These are phyloP conservation scores for Cercospora brassicicola DNA, from an alignment of 2,329 filamentous ascomycete species.

Conservation along the genomic window DNA sequence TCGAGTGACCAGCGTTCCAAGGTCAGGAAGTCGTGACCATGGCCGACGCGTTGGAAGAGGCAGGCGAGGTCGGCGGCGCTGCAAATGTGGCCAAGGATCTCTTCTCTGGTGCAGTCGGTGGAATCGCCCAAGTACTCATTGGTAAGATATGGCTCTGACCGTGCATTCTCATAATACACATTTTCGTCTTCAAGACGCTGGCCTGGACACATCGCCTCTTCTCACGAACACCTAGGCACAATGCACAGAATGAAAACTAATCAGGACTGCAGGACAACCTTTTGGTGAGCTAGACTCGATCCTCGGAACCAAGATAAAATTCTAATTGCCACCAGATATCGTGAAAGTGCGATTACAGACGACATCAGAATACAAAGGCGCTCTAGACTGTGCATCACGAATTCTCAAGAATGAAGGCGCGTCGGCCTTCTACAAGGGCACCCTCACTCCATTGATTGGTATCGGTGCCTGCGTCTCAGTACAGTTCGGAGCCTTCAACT, in stretches of 20 bases:
- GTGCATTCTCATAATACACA: not conserved
- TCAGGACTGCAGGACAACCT: conserved; percentile 56
- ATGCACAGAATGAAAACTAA: not conserved
- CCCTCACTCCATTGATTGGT: conserved; percentile 87
- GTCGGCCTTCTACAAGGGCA: conserved; percentile 96
- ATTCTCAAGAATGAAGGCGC: conserved; percentile 89
- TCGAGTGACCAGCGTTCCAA: not conserved
- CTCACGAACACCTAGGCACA: not conserved
- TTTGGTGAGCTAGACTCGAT: conserved; percentile 54
- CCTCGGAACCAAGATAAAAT: conserved; percentile 9
- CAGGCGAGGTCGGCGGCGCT: conserved; percentile 43
- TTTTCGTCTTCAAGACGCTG: not conserved
- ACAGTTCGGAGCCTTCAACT: conserved; percentile 96
- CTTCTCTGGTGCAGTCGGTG: conserved; percentile 84
- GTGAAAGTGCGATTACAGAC: conserved; percentile 98
- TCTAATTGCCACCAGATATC: conserved; percentile 62
- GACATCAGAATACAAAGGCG: conserved; percentile 74
- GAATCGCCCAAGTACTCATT: conserved; percentile 88
- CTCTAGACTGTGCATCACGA: conserved; percentile 73
- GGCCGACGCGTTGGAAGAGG: conserved; percentile 43
- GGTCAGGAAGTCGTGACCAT: conserved; percentile 20
- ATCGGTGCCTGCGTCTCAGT: conserved; percentile 96
- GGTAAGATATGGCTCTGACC: conserved; percentile 57
- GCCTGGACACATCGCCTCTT: not conserved
- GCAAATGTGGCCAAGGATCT: conserved; percentile 76